Conservation (phyloP, 192 early-diverging fungal species). For the Gaertneriomyces sp. region DNA sequence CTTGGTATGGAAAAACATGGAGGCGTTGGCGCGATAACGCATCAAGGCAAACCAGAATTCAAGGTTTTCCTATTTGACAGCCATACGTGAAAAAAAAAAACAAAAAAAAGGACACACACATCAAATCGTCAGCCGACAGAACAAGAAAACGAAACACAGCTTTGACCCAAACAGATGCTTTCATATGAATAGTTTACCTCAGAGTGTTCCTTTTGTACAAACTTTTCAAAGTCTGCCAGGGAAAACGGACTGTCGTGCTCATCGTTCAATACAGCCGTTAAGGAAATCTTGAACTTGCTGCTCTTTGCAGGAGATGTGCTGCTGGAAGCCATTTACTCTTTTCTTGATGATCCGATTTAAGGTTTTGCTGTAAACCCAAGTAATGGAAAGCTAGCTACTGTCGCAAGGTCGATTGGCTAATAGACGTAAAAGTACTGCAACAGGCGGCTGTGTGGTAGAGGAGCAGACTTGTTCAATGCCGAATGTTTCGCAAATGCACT, state of each 20-base stretch:
- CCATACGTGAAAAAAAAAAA: neutral
- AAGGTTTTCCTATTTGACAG: slow-evolving; percentile 35
- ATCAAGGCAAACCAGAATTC: slow-evolving; percentile 26
- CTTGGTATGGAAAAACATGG: slow-evolving; percentile 3
- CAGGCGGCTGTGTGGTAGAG: too few species aligned
- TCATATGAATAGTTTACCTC: slow-evolving; percentile 8
- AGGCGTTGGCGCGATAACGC: slow-evolving; percentile 18
- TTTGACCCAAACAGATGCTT: too few species aligned
- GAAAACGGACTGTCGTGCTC: slow-evolving; percentile 25
- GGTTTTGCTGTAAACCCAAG: too few species aligned
- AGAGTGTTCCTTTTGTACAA: slow-evolving; percentile 31
- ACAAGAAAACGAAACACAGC: too few species aligned
- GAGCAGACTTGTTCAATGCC: too few species aligned
- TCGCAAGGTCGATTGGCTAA: too few species aligned
- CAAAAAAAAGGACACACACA: neutral
- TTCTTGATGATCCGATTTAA: too few species aligned
- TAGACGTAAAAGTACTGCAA: too few species aligned
- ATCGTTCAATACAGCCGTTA: slow-evolving; percentile 22
- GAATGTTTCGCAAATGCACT: too few species aligned
- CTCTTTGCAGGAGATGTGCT: neutral
- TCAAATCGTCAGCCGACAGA: too few species aligned
- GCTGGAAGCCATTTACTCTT: too few species aligned
- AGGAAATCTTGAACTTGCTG: slow-evolving; percentile 17
- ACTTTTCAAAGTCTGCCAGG: slow-evolving; percentile 23
- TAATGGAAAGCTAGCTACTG: too few species aligned